These are phyloP conservation scores for Noccaea bulbosa DNA, from an alignment of 345 rosid species.

Conservation along the genomic window DNA sequence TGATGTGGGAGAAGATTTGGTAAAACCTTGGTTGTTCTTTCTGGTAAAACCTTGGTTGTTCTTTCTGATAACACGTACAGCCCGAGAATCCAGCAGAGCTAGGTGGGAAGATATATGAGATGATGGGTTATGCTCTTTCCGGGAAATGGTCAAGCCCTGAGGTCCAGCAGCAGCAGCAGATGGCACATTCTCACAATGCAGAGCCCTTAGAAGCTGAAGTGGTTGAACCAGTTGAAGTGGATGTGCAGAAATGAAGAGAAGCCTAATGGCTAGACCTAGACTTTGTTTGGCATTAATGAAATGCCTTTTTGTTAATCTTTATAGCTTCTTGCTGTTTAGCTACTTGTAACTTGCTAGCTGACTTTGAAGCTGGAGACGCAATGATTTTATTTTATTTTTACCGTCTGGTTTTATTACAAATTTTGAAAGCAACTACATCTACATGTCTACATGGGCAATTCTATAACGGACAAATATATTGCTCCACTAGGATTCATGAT, in stretches of 20 bases:
- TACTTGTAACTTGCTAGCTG: too few relatives aligned
- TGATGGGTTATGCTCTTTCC: constrained; percentile 84
- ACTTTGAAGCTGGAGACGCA: too few relatives aligned
- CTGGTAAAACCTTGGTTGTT: background rate
- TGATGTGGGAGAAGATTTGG: constrained; percentile 6
- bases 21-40: constrained; percentile 8
- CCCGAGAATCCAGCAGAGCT: constrained; percentile 96
- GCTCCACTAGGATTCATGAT: too few relatives aligned
- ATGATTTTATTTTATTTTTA: too few relatives aligned
- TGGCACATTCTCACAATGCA: constrained; percentile 34
- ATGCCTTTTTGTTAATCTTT: too few relatives aligned
- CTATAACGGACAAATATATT: too few relatives aligned
- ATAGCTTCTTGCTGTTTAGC: too few relatives aligned
- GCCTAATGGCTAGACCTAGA: background rate
- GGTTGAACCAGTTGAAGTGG: constrained; percentile 74
- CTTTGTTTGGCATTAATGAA: too few relatives aligned
- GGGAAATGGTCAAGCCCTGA: constrained; percentile 74
- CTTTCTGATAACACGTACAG: constrained; percentile 46
- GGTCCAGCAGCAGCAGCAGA: constrained; percentile 36
- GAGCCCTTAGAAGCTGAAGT: constrained; percentile 80
- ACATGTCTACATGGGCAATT: too few relatives aligned
- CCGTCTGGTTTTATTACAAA: too few relatives aligned
- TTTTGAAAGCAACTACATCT: too few relatives aligned
- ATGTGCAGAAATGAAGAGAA: constrained; percentile 59
- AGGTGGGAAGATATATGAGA: constrained; percentile 95